These are phyloP conservation scores for Terfezia claveryi DNA, from an alignment of 495 filamentous ascomycete species.

Conservation along the genomic window DNA sequence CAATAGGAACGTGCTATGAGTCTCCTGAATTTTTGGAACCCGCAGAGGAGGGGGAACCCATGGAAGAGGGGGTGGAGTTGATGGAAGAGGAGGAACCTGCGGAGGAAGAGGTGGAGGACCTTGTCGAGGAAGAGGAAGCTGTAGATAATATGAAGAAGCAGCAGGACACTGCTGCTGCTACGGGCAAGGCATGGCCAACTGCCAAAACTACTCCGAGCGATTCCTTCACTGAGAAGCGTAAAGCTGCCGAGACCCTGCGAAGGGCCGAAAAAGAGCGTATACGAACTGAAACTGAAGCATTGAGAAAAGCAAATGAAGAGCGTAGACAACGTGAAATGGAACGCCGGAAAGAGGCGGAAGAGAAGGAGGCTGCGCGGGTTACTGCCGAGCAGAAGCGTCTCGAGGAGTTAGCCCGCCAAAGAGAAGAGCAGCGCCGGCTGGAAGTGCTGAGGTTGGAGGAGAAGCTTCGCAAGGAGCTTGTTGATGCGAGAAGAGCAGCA, in stretches of 20 bases:
- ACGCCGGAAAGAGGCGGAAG: background rate
- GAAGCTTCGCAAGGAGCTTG: too few relatives aligned
- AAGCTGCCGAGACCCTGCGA: background rate
- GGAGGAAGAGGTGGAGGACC: background rate
- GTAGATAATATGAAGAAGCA: background rate
- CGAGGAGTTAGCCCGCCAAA: background rate
- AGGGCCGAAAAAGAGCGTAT: background rate
- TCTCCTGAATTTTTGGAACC: background rate
- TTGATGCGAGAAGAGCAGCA: background rate
- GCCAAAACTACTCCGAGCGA: background rate
- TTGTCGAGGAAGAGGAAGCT: background rate
- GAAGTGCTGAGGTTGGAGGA: too few relatives aligned
- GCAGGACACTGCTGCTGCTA: background rate
- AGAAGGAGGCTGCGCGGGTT: background rate
- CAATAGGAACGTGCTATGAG: background rate
- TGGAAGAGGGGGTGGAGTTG: background rate
- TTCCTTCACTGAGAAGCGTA: background rate
- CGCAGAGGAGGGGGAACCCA: background rate
- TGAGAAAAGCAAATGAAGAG: background rate
- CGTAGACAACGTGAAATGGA: background rate
- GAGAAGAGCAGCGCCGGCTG: too few relatives aligned
- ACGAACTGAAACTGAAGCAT: background rate
- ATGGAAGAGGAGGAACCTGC: background rate
- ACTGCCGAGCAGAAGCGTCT: background rate
- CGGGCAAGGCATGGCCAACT: background rate